A percentile compares a stretch with the other conserved stretches of the same genome.
These are phyloP conservation scores for Clathrus columnatus DNA, from an alignment of 768 basidiomycete species.

Conservation along the genomic window DNA sequence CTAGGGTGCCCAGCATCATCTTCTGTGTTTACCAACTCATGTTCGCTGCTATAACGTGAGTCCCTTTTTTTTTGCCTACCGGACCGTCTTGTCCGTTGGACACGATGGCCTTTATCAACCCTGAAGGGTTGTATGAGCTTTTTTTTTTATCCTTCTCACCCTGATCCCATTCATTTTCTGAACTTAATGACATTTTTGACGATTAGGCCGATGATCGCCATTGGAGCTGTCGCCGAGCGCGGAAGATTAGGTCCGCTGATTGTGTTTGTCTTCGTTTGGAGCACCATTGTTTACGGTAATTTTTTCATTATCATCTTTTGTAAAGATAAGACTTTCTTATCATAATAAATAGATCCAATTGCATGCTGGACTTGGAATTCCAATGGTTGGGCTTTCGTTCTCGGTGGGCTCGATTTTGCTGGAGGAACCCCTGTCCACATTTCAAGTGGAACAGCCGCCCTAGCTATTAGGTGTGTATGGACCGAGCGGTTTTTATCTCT, in stretches of 20 bases:
- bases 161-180: background rate
- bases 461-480: conserved; percentile 54
- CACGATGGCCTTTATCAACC: too few species aligned
- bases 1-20: conserved; percentile 60
- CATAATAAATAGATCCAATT: conserved; percentile 62
- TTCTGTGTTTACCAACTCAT: conserved; percentile 85
- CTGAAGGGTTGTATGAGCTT: too few species aligned
- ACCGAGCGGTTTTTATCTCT: background rate
- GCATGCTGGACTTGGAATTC: conserved; percentile 96
- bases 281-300: conserved; percentile 56
- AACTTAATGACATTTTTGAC: conserved; percentile 16
- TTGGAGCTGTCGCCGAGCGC: conserved; percentile 90
- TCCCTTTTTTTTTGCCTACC: conserved; percentile 5
- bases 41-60: conserved; percentile 84
- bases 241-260: conserved; percentile 76
- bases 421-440: conserved; percentile 98
- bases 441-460: conserved; percentile 82
- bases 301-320: background rate
- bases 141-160: background rate
- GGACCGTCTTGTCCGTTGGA: conserved; percentile 13
- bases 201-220: conserved; percentile 70
- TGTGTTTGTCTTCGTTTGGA: conserved; percentile 88
- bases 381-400: conserved; percentile 62
- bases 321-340: background rate
- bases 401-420: conserved; percentile 87